A percentile compares a stretch with the other conserved stretches of the same genome.
Conservation (phyloP, 2,329 filamentous ascomycete genomes). For the Polychaeton citri region DNA sequence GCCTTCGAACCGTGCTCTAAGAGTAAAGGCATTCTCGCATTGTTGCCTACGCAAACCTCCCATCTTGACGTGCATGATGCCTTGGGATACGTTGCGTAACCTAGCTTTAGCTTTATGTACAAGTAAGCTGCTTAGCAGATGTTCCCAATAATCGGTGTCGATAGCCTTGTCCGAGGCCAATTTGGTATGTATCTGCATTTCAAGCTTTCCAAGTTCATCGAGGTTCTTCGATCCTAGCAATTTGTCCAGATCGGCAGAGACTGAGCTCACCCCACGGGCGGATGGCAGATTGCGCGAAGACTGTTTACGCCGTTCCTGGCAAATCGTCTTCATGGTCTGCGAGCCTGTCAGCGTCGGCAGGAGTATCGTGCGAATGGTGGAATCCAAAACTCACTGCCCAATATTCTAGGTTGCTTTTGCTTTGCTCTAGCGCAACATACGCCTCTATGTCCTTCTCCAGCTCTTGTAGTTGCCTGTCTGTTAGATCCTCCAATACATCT, state of each 20-base stretch:
- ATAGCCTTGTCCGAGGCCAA: slow-evolving; percentile 80
- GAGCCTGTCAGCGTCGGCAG: slow-evolving; percentile 10
- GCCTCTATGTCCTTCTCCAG: slow-evolving; percentile 70
- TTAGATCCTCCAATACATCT: slow-evolving; percentile 62
- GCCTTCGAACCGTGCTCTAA: slow-evolving; percentile 38
- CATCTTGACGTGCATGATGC: slow-evolving; percentile 57
- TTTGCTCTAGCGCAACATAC: slow-evolving; percentile 70
- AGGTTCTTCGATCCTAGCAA: slow-evolving; percentile 74
- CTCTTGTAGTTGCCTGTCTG: slow-evolving; percentile 53
- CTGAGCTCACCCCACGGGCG: slow-evolving; percentile 68
- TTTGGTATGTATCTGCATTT: slow-evolving; percentile 77
- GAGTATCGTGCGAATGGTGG: slow-evolving; percentile 1
- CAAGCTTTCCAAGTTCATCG: slow-evolving; percentile 73
- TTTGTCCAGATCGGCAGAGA: slow-evolving; percentile 76
- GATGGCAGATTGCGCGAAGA: slow-evolving; percentile 41
- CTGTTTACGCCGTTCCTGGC: slow-evolving; percentile 59
- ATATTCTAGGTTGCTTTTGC: slow-evolving; percentile 66
- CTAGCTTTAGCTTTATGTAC: slow-evolving; percentile 89
- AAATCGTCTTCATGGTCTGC: slow-evolving; percentile 70
- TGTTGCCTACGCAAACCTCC: slow-evolving; percentile 54
- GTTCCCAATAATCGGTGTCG: slow-evolving; percentile 96
- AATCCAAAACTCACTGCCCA: slow-evolving; percentile 50
- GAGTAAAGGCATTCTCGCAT: slow-evolving; percentile 48
- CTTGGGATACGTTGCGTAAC: slow-evolving; percentile 63
- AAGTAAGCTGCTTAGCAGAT: slow-evolving; percentile 68